phyloP scores from a whole-genome alignment of 495 filamentous ascomycete genomes.

The Aspergillus indologenus region DNA sequence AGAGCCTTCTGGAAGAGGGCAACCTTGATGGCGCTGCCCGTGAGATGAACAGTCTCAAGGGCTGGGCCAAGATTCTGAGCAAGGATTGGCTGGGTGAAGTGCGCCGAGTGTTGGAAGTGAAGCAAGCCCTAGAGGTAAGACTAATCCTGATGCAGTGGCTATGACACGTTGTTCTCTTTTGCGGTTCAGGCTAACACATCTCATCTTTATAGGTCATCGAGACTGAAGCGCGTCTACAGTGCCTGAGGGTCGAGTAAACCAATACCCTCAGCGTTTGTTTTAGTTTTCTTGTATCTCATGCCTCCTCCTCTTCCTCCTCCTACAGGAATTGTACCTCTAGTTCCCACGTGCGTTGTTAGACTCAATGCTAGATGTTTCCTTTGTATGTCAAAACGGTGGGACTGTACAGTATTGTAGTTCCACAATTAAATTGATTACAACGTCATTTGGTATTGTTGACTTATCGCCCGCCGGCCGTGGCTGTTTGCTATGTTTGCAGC shows the following conservation, averaged over 20 bases:
- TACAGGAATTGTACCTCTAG: constrained; percentile 47
- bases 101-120: constrained; percentile 84
- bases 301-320: constrained; percentile 29
- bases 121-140: constrained; percentile 90
- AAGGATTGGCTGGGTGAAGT: constrained; percentile 90
- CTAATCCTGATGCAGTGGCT: not conserved
- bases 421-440: not conserved
- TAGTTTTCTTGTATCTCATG: constrained; percentile 36
- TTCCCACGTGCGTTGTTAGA: constrained; percentile 41
- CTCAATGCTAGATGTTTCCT: constrained; percentile 42
- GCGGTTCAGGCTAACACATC: constrained; percentile 20
- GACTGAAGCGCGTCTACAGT: constrained; percentile 49
- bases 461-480: not conserved
- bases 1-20: constrained; percentile 86
- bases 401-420: not conserved
- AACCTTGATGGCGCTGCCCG: constrained; percentile 85
- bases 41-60: constrained; percentile 88
- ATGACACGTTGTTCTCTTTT: not conserved
- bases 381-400: constrained; percentile 14
- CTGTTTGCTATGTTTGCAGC: constrained; percentile 28
- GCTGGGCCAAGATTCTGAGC: constrained; percentile 92
- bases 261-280: constrained; percentile 31
- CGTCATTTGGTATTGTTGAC: not conserved
- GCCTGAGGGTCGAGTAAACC: constrained; percentile 47
- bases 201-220: constrained; percentile 41